Evolutionary conservation across 1,284 basidiomycete genomes (phyloP).

Genomic region (Boletus mariae): DNA sequence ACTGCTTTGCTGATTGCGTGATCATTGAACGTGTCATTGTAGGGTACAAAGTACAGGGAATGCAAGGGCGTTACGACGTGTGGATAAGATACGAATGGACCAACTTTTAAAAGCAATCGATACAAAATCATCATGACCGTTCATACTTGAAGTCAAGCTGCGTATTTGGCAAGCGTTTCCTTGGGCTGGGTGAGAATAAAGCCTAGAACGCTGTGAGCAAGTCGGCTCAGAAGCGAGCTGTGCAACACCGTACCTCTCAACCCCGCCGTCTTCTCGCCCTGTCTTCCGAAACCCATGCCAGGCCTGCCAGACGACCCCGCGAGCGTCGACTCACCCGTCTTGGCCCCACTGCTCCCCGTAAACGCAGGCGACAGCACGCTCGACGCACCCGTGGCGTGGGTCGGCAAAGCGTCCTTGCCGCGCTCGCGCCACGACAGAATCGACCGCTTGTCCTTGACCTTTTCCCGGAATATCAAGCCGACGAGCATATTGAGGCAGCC

Average conservation of each 20-base stretch:
- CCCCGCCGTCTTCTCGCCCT: slow-evolving; percentile 70
- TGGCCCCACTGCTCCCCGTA: slow-evolving; percentile 7
- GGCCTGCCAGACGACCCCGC: slow-evolving; percentile 30
- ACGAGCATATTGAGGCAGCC: slow-evolving; percentile 81
- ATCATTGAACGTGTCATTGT: not conserved
- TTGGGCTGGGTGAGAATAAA: slow-evolving; percentile 51
- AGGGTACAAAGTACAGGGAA: slow-evolving; percentile 8
- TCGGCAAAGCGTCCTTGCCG: slow-evolving; percentile 56
- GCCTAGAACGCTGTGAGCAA: slow-evolving; percentile 21
- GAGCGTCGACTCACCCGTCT: slow-evolving; percentile 2
- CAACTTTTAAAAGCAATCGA: not conserved
- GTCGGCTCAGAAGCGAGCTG: too few relatives aligned
- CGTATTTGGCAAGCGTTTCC: slow-evolving; percentile 48
- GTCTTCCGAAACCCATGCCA: slow-evolving; percentile 74
- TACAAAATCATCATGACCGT: slow-evolving; percentile 2
- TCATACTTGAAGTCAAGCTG: not conserved
- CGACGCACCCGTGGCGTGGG: slow-evolving; percentile 23
- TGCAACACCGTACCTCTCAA: slow-evolving; percentile 42
- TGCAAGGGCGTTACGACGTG: slow-evolving; percentile 10
- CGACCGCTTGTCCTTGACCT: slow-evolving; percentile 59
- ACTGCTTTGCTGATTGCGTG: too few relatives aligned
- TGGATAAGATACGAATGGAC: slow-evolving; percentile 2
- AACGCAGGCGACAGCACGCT: slow-evolving; percentile 12
- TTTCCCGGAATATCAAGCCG: slow-evolving; percentile 70
- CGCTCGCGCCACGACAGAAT: slow-evolving; percentile 64